Evolutionary conservation across 169 alveolate species (phyloP).

Genomic region (Eimeria acervulina): DNA sequence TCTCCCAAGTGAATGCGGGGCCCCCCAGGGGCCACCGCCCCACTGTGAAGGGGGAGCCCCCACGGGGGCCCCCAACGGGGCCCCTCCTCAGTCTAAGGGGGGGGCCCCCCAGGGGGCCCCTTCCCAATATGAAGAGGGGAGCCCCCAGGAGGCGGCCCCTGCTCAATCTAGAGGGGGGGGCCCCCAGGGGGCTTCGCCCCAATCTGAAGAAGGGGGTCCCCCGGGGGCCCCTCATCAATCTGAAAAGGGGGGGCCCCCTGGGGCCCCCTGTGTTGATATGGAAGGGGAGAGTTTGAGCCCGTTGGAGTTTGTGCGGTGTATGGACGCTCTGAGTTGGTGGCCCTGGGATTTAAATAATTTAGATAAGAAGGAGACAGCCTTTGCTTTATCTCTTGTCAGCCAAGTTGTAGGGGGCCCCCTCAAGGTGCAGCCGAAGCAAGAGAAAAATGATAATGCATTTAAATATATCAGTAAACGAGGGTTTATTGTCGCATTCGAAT

Average conservation of each 20-base stretch:
- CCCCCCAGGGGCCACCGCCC: background rate
- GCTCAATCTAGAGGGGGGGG: background rate
- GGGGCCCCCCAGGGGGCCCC: slow-evolving; percentile 38
- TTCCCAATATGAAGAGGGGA: background rate
- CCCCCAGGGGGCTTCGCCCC: background rate
- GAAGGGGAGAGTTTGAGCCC: background rate
- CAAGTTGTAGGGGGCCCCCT: background rate
- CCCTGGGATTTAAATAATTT: slow-evolving; percentile 3
- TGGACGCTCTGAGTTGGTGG: slow-evolving; percentile 62
- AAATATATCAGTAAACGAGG: slow-evolving; percentile 43
- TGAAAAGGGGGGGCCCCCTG: background rate
- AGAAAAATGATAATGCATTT: background rate
- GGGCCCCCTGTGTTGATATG: background rate
- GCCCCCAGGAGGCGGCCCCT: slow-evolving; percentile 23
- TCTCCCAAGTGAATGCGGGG: background rate
- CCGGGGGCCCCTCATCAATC: background rate
- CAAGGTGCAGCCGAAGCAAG: background rate
- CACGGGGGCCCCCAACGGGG: background rate
- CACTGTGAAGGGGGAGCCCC: background rate
- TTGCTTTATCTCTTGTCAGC: slow-evolving; percentile 12
- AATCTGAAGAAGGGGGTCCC: background rate
- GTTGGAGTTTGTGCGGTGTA: background rate
- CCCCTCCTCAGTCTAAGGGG: background rate
- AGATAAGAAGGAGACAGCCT: slow-evolving; percentile 58
- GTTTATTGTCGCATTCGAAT: slow-evolving; percentile 28